Evolutionary conservation across 495 filamentous ascomycete species (phyloP), one percentile per base, ranked within the genome.

Genomic region (Astrothelium macrocarpum): DNA sequence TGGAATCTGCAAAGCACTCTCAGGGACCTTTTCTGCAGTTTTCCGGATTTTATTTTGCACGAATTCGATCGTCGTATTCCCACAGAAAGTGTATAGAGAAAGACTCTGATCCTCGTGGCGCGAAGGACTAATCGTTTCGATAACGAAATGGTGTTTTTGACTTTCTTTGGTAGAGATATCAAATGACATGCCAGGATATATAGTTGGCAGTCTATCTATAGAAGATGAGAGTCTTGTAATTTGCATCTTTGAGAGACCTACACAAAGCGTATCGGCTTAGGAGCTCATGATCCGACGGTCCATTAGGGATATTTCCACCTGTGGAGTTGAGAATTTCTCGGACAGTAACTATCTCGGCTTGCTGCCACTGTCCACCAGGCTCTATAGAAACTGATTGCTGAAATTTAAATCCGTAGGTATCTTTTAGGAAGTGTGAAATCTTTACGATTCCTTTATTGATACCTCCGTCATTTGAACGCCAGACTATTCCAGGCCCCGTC

Each of bases 391-490:
- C 79, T 26, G 73, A 76, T 18, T 89, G 74, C 56, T 82, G 80
- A 61, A 88, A 72, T 53, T 84, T 85, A 69, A 88, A 81, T 42
- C 78, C 81, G 68, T 86, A 88, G 25, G 78, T 79, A 23, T 83
- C 80, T 64, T 87, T 84, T 59, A 90, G 82, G 25, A 78, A 78
- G 60, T 85, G 83, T 28, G 86, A 87, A 61, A 84, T 83, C 72
- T 88, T 85, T 3, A 86, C 78, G 4, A 29, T 87, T 78, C 29
- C 82, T 78, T 43, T 66, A 32, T 56, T 67, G 36, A 59, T 64
- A 58, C 88, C 79, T 65, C 82, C 85, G 64, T 89, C 85, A 2
- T 79, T 66, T 23, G 85, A 82, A 49, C 80, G 78, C 85, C 86
- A 90, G 16, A 84, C 82, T 62, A 87, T 81, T 5, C 85, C 88